Base-by-base conservation (phyloP, 148 eudicot species). In the Hydrangea macrophylla region DNA sequence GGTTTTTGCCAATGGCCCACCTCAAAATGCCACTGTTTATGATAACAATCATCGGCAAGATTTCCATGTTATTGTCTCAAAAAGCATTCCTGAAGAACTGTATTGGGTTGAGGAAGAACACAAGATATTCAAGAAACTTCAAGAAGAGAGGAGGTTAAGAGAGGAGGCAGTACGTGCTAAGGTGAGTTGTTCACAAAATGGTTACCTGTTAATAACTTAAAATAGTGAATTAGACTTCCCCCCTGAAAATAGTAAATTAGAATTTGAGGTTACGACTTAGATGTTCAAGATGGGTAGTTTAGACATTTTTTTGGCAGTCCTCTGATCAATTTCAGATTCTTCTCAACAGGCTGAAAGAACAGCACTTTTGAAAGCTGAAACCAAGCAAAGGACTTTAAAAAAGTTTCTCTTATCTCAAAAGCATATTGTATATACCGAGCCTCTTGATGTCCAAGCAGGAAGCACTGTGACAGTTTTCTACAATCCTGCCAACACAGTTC, bases 1-100 rank as follows among this genome's bases (percentile, higher is more conserved):
- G 97, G 99, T 95, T 72, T 85, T 95, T 70, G 92, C 99, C 75
- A 84, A 95, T 77, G 97, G 99, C 63, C 92, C 96, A 64, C 99
- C 99, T 45, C 82, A 91, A 80, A 77, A 77, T 39, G 97, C 99
- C 60, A 62, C 68, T 63, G 32, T 80, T 24, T 91, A 91, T 78
- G 99, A 95, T 81, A 95, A 95, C 79, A 95, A 95, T 67, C 54
- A 64, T 36, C 79, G 66, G 63, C 87, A 80, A 66, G 99, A 95
- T 80, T 95, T 85, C 70, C 99, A 91, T 79, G 92, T 86, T 58
- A 71, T 87, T 83, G 90, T 89, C 53, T 92, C 96, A 53, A 75
- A 75, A 69, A 35, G 85, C 42, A 51, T 83, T 24, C 87, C 85
- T 55, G 76, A 75, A 18, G 96, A 91, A 45, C 65, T 67, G 25